These are phyloP conservation scores for Cadophora malorum DNA, from an alignment of 2,329 filamentous ascomycete genomes.

Conservation along the genomic window DNA sequence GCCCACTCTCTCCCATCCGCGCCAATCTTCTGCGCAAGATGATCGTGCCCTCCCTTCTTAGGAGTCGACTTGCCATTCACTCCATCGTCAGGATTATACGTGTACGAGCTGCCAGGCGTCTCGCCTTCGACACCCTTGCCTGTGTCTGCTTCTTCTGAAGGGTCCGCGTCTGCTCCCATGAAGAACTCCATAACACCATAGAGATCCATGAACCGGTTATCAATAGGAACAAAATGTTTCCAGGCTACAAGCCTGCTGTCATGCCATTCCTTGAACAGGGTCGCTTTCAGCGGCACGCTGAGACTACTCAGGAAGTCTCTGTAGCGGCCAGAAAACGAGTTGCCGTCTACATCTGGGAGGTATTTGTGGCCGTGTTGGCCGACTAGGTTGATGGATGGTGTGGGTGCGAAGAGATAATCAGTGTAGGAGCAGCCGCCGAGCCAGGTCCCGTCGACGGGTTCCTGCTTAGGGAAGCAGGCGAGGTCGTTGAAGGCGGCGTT, in stretches of 20 bases:
- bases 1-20: slow-evolving; percentile 73
- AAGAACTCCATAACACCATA: slow-evolving; percentile 78
- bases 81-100: neutral
- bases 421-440: slow-evolving; percentile 49
- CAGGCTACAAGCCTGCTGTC: slow-evolving; percentile 74
- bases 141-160: neutral
- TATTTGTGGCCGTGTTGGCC: slow-evolving; percentile 60
- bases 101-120: neutral
- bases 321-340: slow-evolving; percentile 71
- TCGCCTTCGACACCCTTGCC: slow-evolving; percentile 3
- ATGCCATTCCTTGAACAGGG: slow-evolving; percentile 80
- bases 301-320: slow-evolving; percentile 70
- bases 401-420: slow-evolving; percentile 48
- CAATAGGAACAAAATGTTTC: slow-evolving; percentile 82
- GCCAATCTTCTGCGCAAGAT: slow-evolving; percentile 68
- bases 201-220: slow-evolving; percentile 73
- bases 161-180: slow-evolving; percentile 58
- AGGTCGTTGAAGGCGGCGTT: slow-evolving; percentile 28
- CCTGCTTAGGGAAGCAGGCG: slow-evolving; percentile 34
- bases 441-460: slow-evolving; percentile 43
- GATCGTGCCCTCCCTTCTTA: slow-evolving; percentile 44
- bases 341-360: slow-evolving; percentile 77
- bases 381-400: slow-evolving; percentile 12
- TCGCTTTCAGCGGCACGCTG: slow-evolving; percentile 75
- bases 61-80: neutral